A percentile compares a stretch with the other conserved stretches of the same genome.
phyloP scores from a whole-genome alignment of 768 basidiomycete species.

The Dendrothele bispora region DNA sequence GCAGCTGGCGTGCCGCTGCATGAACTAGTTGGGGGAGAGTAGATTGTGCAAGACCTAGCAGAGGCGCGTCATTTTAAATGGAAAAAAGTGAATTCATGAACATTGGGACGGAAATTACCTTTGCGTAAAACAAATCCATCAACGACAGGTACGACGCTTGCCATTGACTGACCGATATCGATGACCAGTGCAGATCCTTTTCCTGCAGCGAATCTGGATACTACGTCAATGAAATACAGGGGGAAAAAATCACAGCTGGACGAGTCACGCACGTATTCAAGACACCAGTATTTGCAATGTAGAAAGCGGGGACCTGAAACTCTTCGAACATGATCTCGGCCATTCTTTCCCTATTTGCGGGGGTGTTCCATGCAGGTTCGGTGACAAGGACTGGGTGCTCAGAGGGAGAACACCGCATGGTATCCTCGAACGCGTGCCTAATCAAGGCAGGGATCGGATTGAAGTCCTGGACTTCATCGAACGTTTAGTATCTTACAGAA shows the following conservation, averaged over 20 bases:
- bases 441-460: slow-evolving; percentile 69
- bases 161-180: slow-evolving; percentile 87
- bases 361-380: slow-evolving; percentile 95
- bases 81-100: background rate
- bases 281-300: slow-evolving; percentile 93
- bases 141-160: slow-evolving; percentile 92
- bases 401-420: slow-evolving; percentile 72
- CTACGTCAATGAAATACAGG: background rate
- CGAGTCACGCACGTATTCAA: slow-evolving; percentile 74
- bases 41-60: slow-evolving; percentile 74
- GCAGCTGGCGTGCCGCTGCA: slow-evolving; percentile 71
- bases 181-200: slow-evolving; percentile 97
- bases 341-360: slow-evolving; percentile 90
- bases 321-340: slow-evolving; percentile 98
- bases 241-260: slow-evolving; percentile 4
- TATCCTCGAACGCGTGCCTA: slow-evolving; percentile 70
- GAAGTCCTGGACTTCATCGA: slow-evolving; percentile 67
- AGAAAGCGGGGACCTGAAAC: slow-evolving; percentile 92
- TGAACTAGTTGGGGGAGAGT: slow-evolving; percentile 78
- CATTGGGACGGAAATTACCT: slow-evolving; percentile 45
- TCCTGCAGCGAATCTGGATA: slow-evolving; percentile 85
- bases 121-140: slow-evolving; percentile 97
- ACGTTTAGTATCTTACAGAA: background rate
- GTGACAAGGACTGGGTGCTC: slow-evolving; percentile 94
- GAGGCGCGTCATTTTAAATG: background rate